A percentile compares a stretch with the other conserved stretches of the same genome.
Conservation (phyloP, 208 protist genomes). For the Leishmania tropica region DNA sequence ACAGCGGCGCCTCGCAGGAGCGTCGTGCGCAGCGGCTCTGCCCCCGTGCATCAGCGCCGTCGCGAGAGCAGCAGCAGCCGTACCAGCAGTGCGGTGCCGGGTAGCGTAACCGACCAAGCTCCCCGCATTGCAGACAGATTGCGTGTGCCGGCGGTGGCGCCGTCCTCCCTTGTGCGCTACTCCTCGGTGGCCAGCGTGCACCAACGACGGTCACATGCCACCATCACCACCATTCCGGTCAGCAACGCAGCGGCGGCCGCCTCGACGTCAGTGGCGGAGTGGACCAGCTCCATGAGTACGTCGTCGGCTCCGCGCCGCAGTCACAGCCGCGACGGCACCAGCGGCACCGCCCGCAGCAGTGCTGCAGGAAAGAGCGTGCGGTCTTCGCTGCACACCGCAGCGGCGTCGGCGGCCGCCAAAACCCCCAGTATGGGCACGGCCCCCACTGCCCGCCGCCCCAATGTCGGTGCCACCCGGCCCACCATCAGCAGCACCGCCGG, state of each 20-base stretch:
- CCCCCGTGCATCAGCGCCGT: background rate
- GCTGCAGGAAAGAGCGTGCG: too few species aligned
- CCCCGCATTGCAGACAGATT: background rate
- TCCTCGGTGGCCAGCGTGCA: conserved; percentile 5
- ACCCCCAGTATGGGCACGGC: too few species aligned
- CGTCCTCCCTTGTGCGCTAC: background rate
- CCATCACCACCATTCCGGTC: background rate
- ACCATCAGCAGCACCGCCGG: background rate
- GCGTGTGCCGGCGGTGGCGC: background rate
- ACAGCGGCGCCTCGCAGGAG: background rate
- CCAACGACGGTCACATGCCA: background rate
- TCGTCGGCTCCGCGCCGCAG: background rate
- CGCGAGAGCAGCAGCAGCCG: background rate
- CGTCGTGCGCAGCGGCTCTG: background rate
- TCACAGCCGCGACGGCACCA: conserved; percentile 1
- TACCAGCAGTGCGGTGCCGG: background rate
- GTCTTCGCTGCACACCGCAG: background rate
- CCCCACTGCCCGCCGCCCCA: background rate
- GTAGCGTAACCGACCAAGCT: background rate
- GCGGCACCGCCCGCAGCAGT: background rate
- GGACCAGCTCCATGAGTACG: background rate
- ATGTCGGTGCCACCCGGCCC: background rate
- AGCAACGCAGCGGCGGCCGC: background rate
- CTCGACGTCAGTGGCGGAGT: background rate
- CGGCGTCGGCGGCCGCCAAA: background rate